These are phyloP conservation scores for Solanum rostratum DNA, from an alignment of 257 asterid genomes.

Conservation along the genomic window DNA sequence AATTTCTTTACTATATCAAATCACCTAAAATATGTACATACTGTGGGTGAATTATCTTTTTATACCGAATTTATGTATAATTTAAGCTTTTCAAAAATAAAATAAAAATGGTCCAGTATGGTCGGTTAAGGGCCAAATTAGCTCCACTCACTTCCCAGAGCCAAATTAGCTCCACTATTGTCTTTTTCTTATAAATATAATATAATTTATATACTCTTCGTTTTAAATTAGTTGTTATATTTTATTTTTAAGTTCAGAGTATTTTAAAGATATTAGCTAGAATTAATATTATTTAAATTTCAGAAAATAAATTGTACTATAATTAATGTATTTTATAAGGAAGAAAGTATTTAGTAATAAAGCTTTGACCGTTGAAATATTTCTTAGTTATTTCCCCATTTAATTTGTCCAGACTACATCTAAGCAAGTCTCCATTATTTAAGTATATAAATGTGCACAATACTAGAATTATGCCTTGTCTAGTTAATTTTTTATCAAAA, in stretches of 20 bases:
- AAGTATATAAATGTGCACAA: neutral
- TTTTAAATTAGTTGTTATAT: too few species aligned
- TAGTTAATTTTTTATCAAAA: rapidly evolving
- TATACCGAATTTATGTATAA: neutral
- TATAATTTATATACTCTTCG: neutral
- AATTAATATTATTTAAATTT: too few species aligned
- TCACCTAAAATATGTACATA: neutral
- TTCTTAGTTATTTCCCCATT: neutral
- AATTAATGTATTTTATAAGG: too few species aligned
- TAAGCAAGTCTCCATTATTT: neutral
- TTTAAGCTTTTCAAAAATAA: neutral
- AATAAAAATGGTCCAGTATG: neutral
- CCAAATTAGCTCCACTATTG: neutral
- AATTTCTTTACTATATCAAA: neutral
- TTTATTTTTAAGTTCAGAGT: too few species aligned
- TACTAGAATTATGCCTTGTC: too few species aligned
- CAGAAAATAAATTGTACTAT: too few species aligned
- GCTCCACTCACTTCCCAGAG: neutral
- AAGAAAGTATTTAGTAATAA: neutral
- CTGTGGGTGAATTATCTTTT: too few species aligned
- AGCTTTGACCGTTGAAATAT: neutral
- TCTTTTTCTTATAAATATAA: neutral
- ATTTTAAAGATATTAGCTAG: too few species aligned
- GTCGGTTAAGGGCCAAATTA: neutral
- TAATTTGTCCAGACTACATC: neutral